A percentile compares a stretch with the other conserved stretches of the same genome.
Conservation (phyloP, 371 early-diverging fungal genomes). For the Dentiscutata heterogama region DNA sequence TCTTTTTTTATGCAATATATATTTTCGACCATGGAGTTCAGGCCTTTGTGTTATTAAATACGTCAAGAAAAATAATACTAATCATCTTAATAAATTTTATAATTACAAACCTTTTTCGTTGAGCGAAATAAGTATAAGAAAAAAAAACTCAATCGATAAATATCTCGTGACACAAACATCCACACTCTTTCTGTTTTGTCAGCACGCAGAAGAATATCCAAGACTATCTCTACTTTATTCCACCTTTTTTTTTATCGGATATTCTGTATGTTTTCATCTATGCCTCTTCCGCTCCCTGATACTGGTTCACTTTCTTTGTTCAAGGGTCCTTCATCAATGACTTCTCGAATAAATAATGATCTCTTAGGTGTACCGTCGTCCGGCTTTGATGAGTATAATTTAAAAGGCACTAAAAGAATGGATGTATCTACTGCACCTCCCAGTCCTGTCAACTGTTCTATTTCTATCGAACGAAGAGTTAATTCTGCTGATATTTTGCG, state of each 20-base stretch:
- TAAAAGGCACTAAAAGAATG: background rate
- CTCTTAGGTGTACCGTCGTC: too few relatives aligned
- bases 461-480: background rate
- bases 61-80: too few relatives aligned
- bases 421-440: background rate
- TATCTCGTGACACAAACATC: background rate
- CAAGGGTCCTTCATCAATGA: background rate
- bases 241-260: too few relatives aligned
- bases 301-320: background rate
- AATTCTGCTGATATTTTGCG: background rate
- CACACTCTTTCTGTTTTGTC: too few relatives aligned
- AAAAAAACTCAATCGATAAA: background rate
- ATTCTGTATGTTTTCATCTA: background rate
- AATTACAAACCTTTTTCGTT: background rate
- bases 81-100: background rate
- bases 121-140: background rate
- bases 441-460: background rate
- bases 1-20: too few relatives aligned
- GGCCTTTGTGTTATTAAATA: too few relatives aligned
- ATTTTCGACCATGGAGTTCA: too few relatives aligned
- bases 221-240: too few relatives aligned
- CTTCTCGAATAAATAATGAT: background rate
- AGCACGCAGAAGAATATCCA: too few relatives aligned
- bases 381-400: background rate
- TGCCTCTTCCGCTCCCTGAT: background rate